Evolutionary conservation across 2,329 filamentous ascomycete species (phyloP).

Genomic region (Pseudogymnoascus sp.): DNA sequence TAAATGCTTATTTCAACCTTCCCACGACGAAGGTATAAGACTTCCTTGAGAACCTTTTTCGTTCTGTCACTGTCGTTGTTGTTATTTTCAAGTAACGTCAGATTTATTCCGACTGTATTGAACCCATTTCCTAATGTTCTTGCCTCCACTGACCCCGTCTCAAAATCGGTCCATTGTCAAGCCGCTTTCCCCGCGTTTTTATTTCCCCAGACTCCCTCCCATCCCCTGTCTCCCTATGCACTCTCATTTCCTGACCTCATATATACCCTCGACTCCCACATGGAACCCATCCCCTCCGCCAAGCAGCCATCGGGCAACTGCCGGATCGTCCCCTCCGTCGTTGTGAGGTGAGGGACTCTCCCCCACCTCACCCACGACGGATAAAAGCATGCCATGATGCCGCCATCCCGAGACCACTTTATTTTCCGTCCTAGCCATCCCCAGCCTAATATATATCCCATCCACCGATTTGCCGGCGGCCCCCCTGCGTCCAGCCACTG

Average conservation of each 20-base stretch:
- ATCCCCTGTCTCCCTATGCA: not conserved
- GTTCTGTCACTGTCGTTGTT: not conserved
- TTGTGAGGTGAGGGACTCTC: not conserved
- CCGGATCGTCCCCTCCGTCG: not conserved
- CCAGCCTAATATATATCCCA: not conserved
- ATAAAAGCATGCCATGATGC: not conserved
- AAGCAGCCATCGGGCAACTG: not conserved
- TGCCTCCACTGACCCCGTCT: not conserved
- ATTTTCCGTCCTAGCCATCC: not conserved
- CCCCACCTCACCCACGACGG: not conserved
- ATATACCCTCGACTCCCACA: not conserved
- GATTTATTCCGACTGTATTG: not conserved
- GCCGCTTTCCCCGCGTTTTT: not conserved
- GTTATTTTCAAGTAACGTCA: not conserved
- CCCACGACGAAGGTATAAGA: not conserved
- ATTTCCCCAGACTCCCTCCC: not conserved
- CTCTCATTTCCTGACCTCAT: not conserved
- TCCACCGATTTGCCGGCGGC: not conserved
- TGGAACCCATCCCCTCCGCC: not conserved
- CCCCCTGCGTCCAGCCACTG: not conserved
- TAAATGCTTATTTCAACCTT: constrained; percentile 2
- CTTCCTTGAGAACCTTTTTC: not conserved
- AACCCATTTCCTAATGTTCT: not conserved
- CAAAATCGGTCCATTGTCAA: not conserved
- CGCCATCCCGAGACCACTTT: not conserved